These are phyloP conservation scores for Aspergillaceae sp. DNA, from an alignment of 2,329 filamentous ascomycete species.

Conservation along the genomic window DNA sequence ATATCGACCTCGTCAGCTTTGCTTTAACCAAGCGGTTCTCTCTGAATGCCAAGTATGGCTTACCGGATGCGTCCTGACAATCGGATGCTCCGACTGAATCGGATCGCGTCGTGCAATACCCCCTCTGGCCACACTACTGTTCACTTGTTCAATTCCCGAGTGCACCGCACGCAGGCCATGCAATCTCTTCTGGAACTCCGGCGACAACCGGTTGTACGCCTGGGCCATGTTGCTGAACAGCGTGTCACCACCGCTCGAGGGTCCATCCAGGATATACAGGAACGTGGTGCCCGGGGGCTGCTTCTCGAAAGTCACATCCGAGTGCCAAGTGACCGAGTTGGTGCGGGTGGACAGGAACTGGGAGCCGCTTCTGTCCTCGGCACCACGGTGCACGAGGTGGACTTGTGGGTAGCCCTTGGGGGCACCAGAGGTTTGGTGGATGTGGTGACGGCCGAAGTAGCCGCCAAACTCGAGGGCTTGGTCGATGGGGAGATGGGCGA, in stretches of 20 bases:
- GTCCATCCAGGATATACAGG: conserved; percentile 76
- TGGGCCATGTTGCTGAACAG: conserved; percentile 70
- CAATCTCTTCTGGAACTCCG: conserved; percentile 67
- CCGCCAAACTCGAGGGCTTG: conserved; percentile 60
- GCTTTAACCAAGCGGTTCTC: not conserved
- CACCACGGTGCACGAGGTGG: conserved; percentile 68
- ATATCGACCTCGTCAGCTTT: not conserved
- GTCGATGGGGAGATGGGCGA: conserved; percentile 59
- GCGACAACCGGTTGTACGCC: conserved; percentile 73
- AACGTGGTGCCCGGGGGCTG: conserved; percentile 89
- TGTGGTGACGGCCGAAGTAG: conserved; percentile 75
- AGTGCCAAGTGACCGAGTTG: conserved; percentile 81
- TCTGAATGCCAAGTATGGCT: not conserved
- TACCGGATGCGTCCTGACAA: conserved; percentile 70
- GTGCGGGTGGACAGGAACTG: conserved; percentile 62
- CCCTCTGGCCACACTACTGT: conserved; percentile 56
- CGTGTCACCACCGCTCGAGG: conserved; percentile 73
- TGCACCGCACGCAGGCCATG: conserved; percentile 75
- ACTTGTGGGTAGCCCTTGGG: conserved; percentile 66
- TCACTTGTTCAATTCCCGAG: conserved; percentile 72
- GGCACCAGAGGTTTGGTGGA: conserved; percentile 69
- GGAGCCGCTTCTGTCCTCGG: conserved; percentile 51
- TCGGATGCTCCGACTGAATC: conserved; percentile 63
- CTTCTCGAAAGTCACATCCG: conserved; percentile 76
- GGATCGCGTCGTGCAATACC: conserved; percentile 68